A percentile compares a stretch with the other conserved stretches of the same genome.
These are phyloP conservation scores for Mortierella sp. DNA, from an alignment of 371 early-diverging fungal genomes.

Conservation along the genomic window DNA sequence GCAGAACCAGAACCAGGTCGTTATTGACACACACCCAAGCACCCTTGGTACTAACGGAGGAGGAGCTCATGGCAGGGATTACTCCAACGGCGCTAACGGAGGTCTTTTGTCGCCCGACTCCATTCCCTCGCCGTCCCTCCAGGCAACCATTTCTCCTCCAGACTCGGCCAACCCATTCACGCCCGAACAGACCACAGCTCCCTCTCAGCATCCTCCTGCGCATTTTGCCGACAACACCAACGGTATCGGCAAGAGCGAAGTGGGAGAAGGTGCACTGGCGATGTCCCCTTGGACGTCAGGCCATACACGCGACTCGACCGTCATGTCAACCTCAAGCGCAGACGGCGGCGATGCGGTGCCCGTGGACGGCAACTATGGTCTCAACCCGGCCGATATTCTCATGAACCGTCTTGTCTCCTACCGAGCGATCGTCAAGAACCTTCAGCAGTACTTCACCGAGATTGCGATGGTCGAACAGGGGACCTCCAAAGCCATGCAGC, in stretches of 20 bases:
- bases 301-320: conserved; percentile 28
- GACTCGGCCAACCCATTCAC: neutral
- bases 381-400: conserved; percentile 43
- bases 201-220: neutral
- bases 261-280: neutral
- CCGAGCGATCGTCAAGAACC: conserved; percentile 23
- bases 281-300: neutral
- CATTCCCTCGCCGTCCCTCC: neutral
- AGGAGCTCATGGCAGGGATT: neutral
- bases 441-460: conserved; percentile 36
- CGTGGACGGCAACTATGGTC: neutral
- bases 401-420: conserved; percentile 19
- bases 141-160: neutral
- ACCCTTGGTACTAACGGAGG: neutral
- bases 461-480: conserved; percentile 22
- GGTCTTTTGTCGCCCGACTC: neutral
- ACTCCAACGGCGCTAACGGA: neutral
- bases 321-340: conserved; percentile 20
- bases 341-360: conserved; percentile 10
- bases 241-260: neutral
- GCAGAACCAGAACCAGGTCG: neutral
- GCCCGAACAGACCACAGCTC: neutral
- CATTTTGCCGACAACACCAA: neutral
- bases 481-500: conserved; percentile 27
- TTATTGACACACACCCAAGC: conserved; percentile 17